Evolutionary conservation across 2,329 filamentous ascomycete genomes (phyloP), one percentile per base, ranked within the genome.

Genomic region (Fusarium bulbicola): DNA sequence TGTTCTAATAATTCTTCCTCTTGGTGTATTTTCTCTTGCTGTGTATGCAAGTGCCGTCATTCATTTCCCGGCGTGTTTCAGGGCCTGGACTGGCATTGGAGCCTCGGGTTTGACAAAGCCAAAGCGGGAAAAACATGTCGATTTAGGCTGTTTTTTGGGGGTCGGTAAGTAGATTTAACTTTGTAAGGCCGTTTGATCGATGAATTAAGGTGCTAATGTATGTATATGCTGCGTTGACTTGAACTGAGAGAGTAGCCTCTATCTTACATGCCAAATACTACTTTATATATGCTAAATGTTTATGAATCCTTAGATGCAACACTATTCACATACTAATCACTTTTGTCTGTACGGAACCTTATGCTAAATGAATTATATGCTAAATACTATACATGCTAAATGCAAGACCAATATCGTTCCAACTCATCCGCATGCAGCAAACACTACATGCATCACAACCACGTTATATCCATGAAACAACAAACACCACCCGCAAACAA

Each of bases 61-160:
- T 45, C 45, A 69, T 59, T 69, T 69, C 66, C 47, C 42, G n/a
- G 24, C 20, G 28, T 47, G 66, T 70, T 69, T 69, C 66, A 69
- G 40, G 68, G 47, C 28, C 26, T 58, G 30, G 28, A 26, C 45
- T 64, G 66, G 26, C 63, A 32, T 43, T 40, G 37, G 40, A 49
- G 54, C 58, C 49, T 60, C 42, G 18, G 16, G 40, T 32, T 58
- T 59, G 30, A 32, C 42, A 62, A 54, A 46, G 40, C n/a, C 52
- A 34, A 47, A 59, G 54, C 30, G 46, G 36, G 13, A 16, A n/a
- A 42, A 45, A 50, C 30, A 14, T 21, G 30, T 28, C 14, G 24
- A 45, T 36, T 24, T 40, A 62, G 47, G 36, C 65, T 54, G 30
- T 34, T 24, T 40, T 10, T 6, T 28, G 14, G 18, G 18, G 14